phyloP scores from a whole-genome alignment of 352 stramenopile genomes.

The Pythium dissotocum region DNA sequence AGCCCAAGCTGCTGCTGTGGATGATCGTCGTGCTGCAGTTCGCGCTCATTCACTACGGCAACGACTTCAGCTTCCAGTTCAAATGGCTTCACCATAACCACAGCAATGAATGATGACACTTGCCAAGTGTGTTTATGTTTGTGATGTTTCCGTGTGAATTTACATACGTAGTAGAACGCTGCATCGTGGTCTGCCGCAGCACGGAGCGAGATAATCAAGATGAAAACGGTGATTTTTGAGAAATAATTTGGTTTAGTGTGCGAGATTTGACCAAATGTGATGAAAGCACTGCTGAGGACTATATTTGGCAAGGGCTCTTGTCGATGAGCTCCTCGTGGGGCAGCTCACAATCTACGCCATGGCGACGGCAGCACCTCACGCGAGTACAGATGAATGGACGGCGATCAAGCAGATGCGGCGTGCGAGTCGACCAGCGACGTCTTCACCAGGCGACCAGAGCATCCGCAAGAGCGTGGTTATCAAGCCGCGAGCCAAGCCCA shows the following conservation, averaged over 20 bases:
- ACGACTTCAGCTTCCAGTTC: conserved; percentile 30
- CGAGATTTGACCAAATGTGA: too few species aligned
- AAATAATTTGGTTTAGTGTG: too few species aligned
- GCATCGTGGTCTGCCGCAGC: too few species aligned
- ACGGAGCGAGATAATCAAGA: too few species aligned
- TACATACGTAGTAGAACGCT: too few species aligned
- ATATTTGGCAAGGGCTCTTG: background rate
- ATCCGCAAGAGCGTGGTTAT: background rate
- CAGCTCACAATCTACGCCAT: too few species aligned
- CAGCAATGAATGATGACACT: too few species aligned
- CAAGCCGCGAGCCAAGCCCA: background rate
- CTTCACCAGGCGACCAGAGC: background rate
- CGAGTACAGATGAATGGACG: background rate
- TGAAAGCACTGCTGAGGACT: too few species aligned
- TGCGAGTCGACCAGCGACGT: conserved; percentile 11
- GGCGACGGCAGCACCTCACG: background rate
- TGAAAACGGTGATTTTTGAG: too few species aligned
- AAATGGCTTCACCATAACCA: conserved; percentile 10
- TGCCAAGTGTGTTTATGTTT: too few species aligned
- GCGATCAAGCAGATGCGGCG: conserved; percentile 3
- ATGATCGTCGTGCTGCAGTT: conserved; percentile 13
- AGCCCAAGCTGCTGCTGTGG: conserved; percentile 22
- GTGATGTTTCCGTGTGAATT: too few species aligned
- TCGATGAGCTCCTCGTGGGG: background rate
- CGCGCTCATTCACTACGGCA: background rate